A percentile compares a stretch with the other conserved stretches of the same genome.
phyloP scores from a whole-genome alignment of 2,329 filamentous ascomycete genomes.

The Aspergillus alliaceus region DNA sequence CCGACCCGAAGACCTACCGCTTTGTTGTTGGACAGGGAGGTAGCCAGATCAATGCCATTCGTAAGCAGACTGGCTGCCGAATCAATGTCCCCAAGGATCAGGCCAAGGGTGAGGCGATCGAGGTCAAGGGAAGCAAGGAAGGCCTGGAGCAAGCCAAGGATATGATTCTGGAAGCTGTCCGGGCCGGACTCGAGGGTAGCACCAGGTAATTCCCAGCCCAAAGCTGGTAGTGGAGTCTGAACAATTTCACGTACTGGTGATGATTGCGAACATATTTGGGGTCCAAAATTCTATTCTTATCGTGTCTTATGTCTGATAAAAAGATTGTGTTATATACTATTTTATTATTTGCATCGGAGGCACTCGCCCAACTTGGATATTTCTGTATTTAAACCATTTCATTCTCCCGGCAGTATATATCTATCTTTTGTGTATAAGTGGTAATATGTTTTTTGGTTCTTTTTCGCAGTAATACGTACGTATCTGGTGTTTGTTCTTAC shows the following conservation, averaged over 20 bases:
- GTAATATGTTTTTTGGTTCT: background rate
- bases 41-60: slow-evolving; percentile 87
- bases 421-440: slow-evolving; percentile 2
- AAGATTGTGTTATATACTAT: slow-evolving; percentile 10
- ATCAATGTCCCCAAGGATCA: slow-evolving; percentile 90
- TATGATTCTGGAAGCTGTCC: slow-evolving; percentile 81
- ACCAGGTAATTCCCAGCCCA: slow-evolving; percentile 10
- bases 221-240: too few species aligned
- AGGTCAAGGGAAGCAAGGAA: slow-evolving; percentile 76
- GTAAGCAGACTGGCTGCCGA: slow-evolving; percentile 87
- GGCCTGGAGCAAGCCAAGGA: slow-evolving; percentile 86
- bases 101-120: slow-evolving; percentile 75
- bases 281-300: slow-evolving; percentile 10
- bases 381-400: slow-evolving; percentile 1
- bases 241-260: background rate
- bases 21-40: slow-evolving; percentile 87
- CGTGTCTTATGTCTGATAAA: slow-evolving; percentile 7
- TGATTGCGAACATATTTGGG: too few species aligned
- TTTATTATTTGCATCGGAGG: slow-evolving; percentile 3
- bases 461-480: background rate
- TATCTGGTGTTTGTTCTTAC: too few species aligned
- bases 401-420: slow-evolving; percentile 5
- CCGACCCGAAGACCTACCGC: slow-evolving; percentile 85
- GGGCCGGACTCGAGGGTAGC: slow-evolving; percentile 37
- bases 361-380: background rate